Percentiles rank a stretch among this genome's conserved stretches.
These are phyloP conservation scores for Amborella trichopoda DNA, from an alignment of 164 flowering plant genomes.

Conservation along the genomic window DNA sequence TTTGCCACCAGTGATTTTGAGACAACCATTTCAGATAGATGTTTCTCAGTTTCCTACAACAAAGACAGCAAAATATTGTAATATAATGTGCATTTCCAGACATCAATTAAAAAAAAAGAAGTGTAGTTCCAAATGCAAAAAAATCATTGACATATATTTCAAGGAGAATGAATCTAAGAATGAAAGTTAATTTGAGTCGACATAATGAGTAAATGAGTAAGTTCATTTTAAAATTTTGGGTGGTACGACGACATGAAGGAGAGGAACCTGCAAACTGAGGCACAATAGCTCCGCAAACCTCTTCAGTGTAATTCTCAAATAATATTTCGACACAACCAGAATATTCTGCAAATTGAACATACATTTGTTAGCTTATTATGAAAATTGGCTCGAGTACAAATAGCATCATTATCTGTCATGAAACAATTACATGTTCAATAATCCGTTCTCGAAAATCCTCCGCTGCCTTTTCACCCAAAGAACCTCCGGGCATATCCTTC, in stretches of 20 bases:
- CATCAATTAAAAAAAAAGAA: too few relatives aligned
- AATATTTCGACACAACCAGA: conserved; percentile 89
- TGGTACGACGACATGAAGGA: too few relatives aligned
- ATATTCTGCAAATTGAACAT: conserved; percentile 57
- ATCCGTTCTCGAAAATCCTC: conserved; percentile 84
- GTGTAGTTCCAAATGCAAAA: too few relatives aligned
- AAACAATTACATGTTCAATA: conserved; percentile 73
- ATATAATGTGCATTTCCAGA: too few relatives aligned
- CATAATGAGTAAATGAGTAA: too few relatives aligned
- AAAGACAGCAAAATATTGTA: background rate
- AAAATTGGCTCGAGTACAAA: too few relatives aligned
- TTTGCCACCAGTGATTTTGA: conserved; percentile 76
- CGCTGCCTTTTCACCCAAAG: conserved; percentile 78
- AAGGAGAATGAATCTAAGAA: too few relatives aligned
- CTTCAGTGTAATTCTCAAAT: conserved; percentile 79
- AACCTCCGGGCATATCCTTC: conserved; percentile 76
- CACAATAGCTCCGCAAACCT: conserved; percentile 85
- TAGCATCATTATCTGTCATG: background rate
- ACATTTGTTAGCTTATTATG: too few relatives aligned
- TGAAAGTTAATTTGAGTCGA: too few relatives aligned
- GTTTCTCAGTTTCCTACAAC: conserved; percentile 84
- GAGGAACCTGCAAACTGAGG: conserved; percentile 78
- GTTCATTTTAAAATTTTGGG: too few relatives aligned
- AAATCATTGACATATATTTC: too few relatives aligned
- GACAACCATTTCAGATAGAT: conserved; percentile 91